Evolutionary conservation across 73 alveolate species (phyloP).

Genomic region (Urostyla sp.): DNA sequence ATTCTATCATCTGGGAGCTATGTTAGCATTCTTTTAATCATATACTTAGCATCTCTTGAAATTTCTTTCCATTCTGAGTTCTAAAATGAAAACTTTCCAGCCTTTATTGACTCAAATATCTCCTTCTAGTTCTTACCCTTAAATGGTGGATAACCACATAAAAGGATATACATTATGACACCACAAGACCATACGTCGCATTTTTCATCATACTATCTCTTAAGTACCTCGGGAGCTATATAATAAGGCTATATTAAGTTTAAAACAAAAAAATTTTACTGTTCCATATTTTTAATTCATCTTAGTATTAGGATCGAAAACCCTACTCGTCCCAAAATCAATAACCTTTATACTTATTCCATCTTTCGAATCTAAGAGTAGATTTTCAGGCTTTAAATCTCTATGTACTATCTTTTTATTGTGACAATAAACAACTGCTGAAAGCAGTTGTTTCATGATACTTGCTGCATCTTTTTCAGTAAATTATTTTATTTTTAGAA

Average conservation of each 20-base stretch:
- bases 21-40: conserved; percentile 77
- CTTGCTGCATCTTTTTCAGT: conserved; percentile 80
- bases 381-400: conserved; percentile 77
- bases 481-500: conserved; percentile 54
- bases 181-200: conserved; percentile 86
- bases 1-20: conserved; percentile 78
- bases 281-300: conserved; percentile 44
- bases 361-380: conserved; percentile 46
- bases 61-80: conserved; percentile 78
- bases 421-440: conserved; percentile 81
- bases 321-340: conserved; percentile 66
- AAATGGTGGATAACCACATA: conserved; percentile 74
- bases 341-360: conserved; percentile 55
- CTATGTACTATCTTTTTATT: conserved; percentile 79
- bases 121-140: conserved; percentile 72
- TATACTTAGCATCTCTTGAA: conserved; percentile 75
- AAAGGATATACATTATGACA: conserved; percentile 71
- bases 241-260: conserved; percentile 54
- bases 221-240: conserved; percentile 81
- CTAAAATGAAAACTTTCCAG: conserved; percentile 52
- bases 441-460: conserved; percentile 71
- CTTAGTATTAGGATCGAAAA: conserved; percentile 60
- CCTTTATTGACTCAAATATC: conserved; percentile 53
- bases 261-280: not conserved
- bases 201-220: conserved; percentile 66